Base-by-base conservation (phyloP, 2,329 filamentous ascomycete genomes). In the Claviceps capensis region DNA sequence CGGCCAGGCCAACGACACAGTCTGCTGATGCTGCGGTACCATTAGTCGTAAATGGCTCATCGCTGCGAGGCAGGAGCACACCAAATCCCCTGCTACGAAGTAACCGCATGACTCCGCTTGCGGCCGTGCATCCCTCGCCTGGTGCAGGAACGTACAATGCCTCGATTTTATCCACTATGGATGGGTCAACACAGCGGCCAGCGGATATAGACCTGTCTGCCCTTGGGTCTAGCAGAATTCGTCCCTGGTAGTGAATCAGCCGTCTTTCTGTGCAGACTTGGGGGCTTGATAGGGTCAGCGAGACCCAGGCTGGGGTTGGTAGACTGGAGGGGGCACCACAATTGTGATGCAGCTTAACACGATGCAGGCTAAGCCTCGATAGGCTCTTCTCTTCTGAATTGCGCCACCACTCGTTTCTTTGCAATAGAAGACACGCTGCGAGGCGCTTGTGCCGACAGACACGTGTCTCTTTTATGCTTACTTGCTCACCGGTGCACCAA, bases 221-320 rank as follows among this genome's bases (percentile, higher is more conserved):
- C 5, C 42, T 52, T 41, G 38, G 34, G 4, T 48, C 50, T 8
- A 41, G 43, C 22, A 54, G 53, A 22, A 52, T 44, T 30, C 47
- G 53, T 11, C 53, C 53, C n/a, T 54, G 53, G 53, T 52, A 40
- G 34, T 44, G 26, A 46, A 7, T 26, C 38, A 30, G 30, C 8
- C 17, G 34, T 37, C 1, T 6, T 14, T 34, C 13, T 47, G 26
- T 22, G 16, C 34, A 14, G 16, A 46, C 5, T n/a, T 13, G 22
- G 44, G n/a, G 44, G n/a, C 22, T 44, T 13, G 14, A 34, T 17
- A 16, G 23, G 16, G 43, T 46, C 43, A 22, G n/a, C n/a, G 23
- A 30, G 26, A 7, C 26, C 26, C 26, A 30, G 26, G 26, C 26
- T 30, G 8, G 26, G 26, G 2, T 30, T 30, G 8, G 23, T 23